A percentile compares a stretch with the other conserved stretches of the same genome.
Conservation (phyloP, 805 yeast species). For the Huiozyma sinensis region DNA sequence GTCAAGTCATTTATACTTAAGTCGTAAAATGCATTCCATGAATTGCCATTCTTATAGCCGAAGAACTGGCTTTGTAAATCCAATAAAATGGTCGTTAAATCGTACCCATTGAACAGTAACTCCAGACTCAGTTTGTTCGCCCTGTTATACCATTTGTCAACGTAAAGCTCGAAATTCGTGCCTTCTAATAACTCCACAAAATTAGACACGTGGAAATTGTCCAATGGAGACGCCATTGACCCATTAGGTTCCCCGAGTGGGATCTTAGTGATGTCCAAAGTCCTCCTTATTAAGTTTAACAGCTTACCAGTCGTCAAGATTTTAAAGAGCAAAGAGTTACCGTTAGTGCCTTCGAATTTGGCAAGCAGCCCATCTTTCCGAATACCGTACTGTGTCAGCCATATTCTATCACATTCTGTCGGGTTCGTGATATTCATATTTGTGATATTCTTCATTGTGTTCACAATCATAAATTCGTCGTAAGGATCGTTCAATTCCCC, state of each 20-base stretch:
- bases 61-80: conserved; percentile 50
- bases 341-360: conserved; percentile 45
- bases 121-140: conserved; percentile 55
- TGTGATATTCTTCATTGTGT: conserved; percentile 16
- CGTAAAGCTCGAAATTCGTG: conserved; percentile 40
- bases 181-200: conserved; percentile 21
- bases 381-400: conserved; percentile 67
- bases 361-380: conserved; percentile 65
- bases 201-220: background rate
- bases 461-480: conserved; percentile 69
- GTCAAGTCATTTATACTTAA: conserved; percentile 19
- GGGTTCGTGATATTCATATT: conserved; percentile 6
- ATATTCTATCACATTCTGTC: conserved; percentile 42
- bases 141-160: conserved; percentile 50
- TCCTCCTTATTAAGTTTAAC: conserved; percentile 45
- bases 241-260: conserved; percentile 6
- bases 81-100: conserved; percentile 37
- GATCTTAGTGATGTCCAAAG: conserved; percentile 13
- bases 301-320: conserved; percentile 78
- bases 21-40: conserved; percentile 13
- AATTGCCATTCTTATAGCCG: conserved; percentile 20
- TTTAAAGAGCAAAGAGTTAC: conserved; percentile 34
- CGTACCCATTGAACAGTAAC: conserved; percentile 51
- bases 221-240: background rate
- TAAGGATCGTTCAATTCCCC: conserved; percentile 73